Base-by-base conservation (phyloP, 345 rosid genomes). In the Sonneratia alba region DNA sequence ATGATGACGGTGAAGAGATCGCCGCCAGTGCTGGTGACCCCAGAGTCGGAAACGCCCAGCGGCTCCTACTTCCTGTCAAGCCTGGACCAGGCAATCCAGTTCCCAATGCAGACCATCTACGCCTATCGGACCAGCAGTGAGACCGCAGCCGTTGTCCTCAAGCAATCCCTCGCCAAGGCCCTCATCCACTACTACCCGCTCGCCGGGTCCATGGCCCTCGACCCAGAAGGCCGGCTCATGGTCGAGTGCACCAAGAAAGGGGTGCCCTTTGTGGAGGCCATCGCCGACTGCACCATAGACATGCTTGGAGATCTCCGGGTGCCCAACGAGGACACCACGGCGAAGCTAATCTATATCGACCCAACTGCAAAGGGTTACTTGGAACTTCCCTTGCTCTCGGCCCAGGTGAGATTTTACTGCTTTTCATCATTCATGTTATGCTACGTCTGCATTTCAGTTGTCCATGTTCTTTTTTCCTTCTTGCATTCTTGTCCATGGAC, bases 211-310 rank as follows among this genome's bases (percentile, higher is more conserved):
- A 11, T 75, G 70, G 38, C 64, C 16, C 2, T 70, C 16, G 34
- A 66, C 55, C 13, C 73, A 5, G 56, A 51, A 21, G 77, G 77
- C 22, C 55, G 13, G 37, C 64, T 70, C 64, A 48, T 63, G 42
- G 73, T 75, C n/a, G 73, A 70, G 69, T 55, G 65, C 62, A 70
- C 64, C 43, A 62, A 64, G 21, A 70, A 53, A 24, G 75, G 78
- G 9, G 73, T 78, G 34, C 78, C 78, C 1, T 78, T 53, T 37
- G 81, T 78, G 21, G 81, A 78, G 69, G 81, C 81, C 5, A 47
- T 27, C 40, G 78, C 73, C 0, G 53, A 78, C 61, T 62, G 73
- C n/a, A 55, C 38, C 67, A 42, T 78, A 15, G 75, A 74, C 10
- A 21, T 7, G 72, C 34, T 78, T 13, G 75, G 81, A 12, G 81